These are phyloP conservation scores for Cordia subcordata DNA, from an alignment of 257 asterid species.

Conservation along the genomic window DNA sequence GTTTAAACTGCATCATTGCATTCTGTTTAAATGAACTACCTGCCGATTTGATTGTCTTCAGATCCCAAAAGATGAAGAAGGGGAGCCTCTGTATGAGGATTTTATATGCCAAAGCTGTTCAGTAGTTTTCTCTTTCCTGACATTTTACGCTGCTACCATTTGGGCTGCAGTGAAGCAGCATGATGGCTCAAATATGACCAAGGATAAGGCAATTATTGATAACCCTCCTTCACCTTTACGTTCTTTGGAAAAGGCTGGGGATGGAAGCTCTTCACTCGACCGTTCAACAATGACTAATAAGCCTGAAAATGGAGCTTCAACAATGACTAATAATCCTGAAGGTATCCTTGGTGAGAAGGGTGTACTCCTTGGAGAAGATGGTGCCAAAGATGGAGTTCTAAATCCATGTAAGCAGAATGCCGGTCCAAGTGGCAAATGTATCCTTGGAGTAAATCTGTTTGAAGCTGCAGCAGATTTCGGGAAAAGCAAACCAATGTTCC, in stretches of 20 bases:
- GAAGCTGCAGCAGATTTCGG: slow-evolving; percentile 28
- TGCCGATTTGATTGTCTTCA: slow-evolving; percentile 7
- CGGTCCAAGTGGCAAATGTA: slow-evolving; percentile 46
- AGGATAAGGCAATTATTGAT: slow-evolving; percentile 39
- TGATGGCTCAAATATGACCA: slow-evolving; percentile 17
- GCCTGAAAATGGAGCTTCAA: no score
- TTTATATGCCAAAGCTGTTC: slow-evolving; percentile 81
- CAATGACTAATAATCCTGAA: slow-evolving; percentile 16
- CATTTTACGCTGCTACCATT: slow-evolving; percentile 54
- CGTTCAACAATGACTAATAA: no score
- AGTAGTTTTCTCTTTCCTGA: slow-evolving; percentile 52
- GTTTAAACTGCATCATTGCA: not conserved
- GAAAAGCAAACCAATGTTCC: slow-evolving; percentile 57
- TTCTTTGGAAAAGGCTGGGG: slow-evolving; percentile 22
- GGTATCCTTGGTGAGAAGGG: slow-evolving; percentile 17
- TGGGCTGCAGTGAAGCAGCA: slow-evolving; percentile 23
- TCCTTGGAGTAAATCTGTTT: slow-evolving; percentile 42
- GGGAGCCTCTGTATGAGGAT: slow-evolving; percentile 83
- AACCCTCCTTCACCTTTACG: slow-evolving; percentile 22
- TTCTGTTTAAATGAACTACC: not conserved
- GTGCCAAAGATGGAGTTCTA: not conserved
- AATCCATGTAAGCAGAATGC: slow-evolving; percentile 30
- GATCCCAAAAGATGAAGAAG: slow-evolving; percentile 90
- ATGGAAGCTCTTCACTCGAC: slow-evolving; percentile 22
- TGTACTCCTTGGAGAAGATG: slow-evolving; percentile 14